Evolutionary conservation across 805 yeast genomes (phyloP).

Genomic region (Komagataella populi): DNA sequence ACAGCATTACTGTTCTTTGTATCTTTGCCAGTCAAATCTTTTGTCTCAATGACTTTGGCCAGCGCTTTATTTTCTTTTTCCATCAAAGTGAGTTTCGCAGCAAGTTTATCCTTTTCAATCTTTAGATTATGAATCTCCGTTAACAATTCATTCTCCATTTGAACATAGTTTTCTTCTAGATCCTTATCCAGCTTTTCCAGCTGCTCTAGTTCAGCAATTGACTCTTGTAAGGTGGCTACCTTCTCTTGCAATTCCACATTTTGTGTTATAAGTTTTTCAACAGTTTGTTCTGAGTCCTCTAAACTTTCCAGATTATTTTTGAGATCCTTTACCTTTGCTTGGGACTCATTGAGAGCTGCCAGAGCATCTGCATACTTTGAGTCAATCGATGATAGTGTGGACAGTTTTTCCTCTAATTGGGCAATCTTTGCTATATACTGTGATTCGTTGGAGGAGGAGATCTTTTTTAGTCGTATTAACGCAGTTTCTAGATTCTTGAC

Average conservation of each 20-base stretch:
- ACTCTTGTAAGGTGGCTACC: constrained; percentile 18
- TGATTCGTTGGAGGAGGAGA: constrained; percentile 4
- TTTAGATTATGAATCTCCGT: constrained; percentile 17
- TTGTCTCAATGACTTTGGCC: not conserved
- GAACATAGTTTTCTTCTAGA: constrained; percentile 29
- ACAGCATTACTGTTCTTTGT: not conserved
- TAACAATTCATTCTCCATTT: constrained; percentile 28
- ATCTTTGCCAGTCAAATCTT: not conserved
- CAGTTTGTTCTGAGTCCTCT: constrained; percentile 16
- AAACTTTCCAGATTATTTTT: constrained; percentile 14
- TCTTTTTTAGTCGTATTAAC: constrained; percentile 6
- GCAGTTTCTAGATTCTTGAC: constrained; percentile 6
- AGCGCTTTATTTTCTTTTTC: constrained; percentile 8
- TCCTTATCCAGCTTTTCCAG: constrained; percentile 34
- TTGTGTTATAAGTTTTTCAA: constrained; percentile 20
- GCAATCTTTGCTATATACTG: constrained; percentile 1
- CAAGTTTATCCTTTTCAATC: constrained; percentile 6
- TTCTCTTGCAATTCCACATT: constrained; percentile 21
- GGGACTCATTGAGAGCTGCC: constrained; percentile 8
- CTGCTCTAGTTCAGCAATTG: constrained; percentile 33
- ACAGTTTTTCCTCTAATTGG: not conserved
- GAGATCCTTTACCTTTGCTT: constrained; percentile 11
- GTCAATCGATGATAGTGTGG: not conserved
- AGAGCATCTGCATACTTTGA: not conserved
- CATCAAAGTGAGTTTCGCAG: constrained; percentile 6